Percentiles rank a stretch among this genome's conserved stretches.
Evolutionary conservation across 2,329 filamentous ascomycete genomes (phyloP).

Genomic region (Myrmaecium sp.): DNA sequence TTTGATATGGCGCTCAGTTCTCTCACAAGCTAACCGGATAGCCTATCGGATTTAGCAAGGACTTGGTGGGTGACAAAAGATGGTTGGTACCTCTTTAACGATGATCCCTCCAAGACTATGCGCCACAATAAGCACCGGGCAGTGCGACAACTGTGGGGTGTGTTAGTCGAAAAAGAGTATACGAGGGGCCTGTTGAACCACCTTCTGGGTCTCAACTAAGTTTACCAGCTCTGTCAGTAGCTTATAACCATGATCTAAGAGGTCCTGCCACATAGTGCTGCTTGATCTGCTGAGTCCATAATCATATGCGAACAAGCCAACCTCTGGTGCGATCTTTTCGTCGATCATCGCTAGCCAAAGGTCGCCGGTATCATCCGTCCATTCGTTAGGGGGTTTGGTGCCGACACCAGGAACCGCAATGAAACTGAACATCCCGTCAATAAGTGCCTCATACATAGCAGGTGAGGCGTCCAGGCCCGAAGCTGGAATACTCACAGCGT

Average conservation of each 20-base stretch:
- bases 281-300: not conserved
- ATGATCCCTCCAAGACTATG: constrained; percentile 2
- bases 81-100: constrained; percentile 2
- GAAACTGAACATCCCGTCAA: not conserved
- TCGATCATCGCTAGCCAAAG: not conserved
- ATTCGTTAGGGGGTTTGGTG: not conserved
- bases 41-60: not conserved
- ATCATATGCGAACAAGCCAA: not conserved
- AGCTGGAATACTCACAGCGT: too few relatives aligned
- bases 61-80: too few relatives aligned
- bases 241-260: not conserved
- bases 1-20: constrained; percentile 1
- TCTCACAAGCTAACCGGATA: not conserved
- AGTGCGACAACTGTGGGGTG: not conserved
- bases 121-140: constrained; percentile 1
- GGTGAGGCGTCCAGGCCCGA: too few relatives aligned
- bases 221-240: not conserved
- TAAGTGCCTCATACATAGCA: too few relatives aligned
- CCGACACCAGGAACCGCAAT: not conserved
- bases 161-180: too few relatives aligned
- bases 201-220: not conserved
- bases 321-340: not conserved
- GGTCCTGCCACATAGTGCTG: not conserved
- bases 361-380: not conserved
- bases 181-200: not conserved